Base-by-base conservation (phyloP, 768 basidiomycete species). In the Lactarius pseudohatsudake region DNA sequence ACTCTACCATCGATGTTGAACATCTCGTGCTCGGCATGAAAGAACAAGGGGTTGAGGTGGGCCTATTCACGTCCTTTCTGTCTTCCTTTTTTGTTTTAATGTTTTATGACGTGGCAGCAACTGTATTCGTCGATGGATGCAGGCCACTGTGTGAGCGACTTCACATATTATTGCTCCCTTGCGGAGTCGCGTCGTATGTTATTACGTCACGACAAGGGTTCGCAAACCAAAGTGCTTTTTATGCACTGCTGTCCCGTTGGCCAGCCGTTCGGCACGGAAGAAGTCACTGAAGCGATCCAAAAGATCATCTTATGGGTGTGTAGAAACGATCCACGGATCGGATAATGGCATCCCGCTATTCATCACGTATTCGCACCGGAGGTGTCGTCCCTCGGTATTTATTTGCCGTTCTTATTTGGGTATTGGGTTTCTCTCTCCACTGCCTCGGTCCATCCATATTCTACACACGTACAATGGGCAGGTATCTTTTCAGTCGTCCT, bases 141-240 rank as follows among this genome's bases (percentile, higher is more conserved):
- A n/a, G 89, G 89, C 0, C 87, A 88, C 72, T 91, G 87, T 74
- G 76, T 90, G 16, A 89, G 86, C 72, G 89, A 91, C 76, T 91
- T 88, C 74, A 83, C 87, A 67, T 90, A 88, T 73, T 91, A 88
- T 72, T 87, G 87, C 71, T 89, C 88, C 11, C 80, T 90, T 28
- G 87, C 88, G 8, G 88, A 90, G 72, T 81, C 84, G 28, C 83
- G 81, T 71, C 84, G 86, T 1, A 34, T 57, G 36, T 53, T 66
- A 43, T 41, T 53, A 34, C 65, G 69, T 38, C 62, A 64, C 10
- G 69, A 69, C 28, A 70, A 70, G 60, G 57, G 68, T 45, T 73
- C 64, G 66, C 70, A 69, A 59, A 76, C 75, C 22, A 80, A 77
- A 60, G 87, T 91, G 57, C 76, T 91, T 8, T 89, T 89, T 75